A percentile compares a stretch with the other conserved stretches of the same genome.
phyloP scores from a whole-genome alignment of 805 yeast species.

The Pichia nakasei region DNA sequence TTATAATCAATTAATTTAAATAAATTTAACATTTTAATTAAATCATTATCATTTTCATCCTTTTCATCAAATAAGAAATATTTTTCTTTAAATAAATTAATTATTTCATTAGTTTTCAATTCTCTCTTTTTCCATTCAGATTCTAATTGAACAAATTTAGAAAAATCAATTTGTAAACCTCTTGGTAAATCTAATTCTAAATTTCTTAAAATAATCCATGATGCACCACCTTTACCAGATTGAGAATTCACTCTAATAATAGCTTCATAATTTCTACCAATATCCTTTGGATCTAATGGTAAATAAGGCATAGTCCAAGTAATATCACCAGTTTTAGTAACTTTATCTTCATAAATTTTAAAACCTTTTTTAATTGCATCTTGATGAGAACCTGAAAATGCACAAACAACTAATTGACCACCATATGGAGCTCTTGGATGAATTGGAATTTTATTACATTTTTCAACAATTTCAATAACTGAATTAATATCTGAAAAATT shows the following conservation, averaged over 20 bases:
- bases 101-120: slow-evolving; percentile 54
- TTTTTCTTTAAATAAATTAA: slow-evolving; percentile 52
- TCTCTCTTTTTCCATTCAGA: slow-evolving; percentile 71
- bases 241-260: slow-evolving; percentile 83
- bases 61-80: slow-evolving; percentile 31
- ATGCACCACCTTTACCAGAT: slow-evolving; percentile 84
- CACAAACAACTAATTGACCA: slow-evolving; percentile 75
- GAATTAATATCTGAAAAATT: slow-evolving; percentile 63
- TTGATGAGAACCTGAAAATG: slow-evolving; percentile 81
- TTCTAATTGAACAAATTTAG: slow-evolving; percentile 56
- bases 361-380: slow-evolving; percentile 86
- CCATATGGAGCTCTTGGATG: slow-evolving; percentile 77
- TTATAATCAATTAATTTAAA: slow-evolving; percentile 21
- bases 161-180: slow-evolving; percentile 68
- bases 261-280: slow-evolving; percentile 88
- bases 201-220: slow-evolving; percentile 73
- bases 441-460: slow-evolving; percentile 73
- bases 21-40: slow-evolving; percentile 12
- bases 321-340: slow-evolving; percentile 24
- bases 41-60: slow-evolving; percentile 14
- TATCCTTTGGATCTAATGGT: slow-evolving; percentile 78
- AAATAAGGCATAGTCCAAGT: slow-evolving; percentile 72
- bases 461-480: slow-evolving; percentile 65
- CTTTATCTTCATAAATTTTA: slow-evolving; percentile 34
- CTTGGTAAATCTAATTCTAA: slow-evolving; percentile 77